Conservation (phyloP, 2,329 filamentous ascomycete genomes). For the Teratosphaeria pseudoeucalypti region DNA sequence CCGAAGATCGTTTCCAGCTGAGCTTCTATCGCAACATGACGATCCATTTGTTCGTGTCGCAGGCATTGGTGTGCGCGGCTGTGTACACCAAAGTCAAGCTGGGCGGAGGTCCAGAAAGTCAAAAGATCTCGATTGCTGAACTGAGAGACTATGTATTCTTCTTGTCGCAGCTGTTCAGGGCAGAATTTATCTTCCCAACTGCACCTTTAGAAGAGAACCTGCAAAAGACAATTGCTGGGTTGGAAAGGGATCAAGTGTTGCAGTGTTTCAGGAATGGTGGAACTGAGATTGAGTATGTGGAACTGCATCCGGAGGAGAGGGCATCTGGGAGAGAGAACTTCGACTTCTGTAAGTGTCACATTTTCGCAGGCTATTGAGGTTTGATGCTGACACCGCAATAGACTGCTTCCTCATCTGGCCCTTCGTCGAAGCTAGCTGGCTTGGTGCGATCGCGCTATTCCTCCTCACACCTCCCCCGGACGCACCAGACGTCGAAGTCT, state of each 20-base stretch:
- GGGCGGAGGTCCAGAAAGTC: slow-evolving; percentile 72
- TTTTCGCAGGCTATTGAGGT: slow-evolving; percentile 27
- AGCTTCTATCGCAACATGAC: slow-evolving; percentile 99
- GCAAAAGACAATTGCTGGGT: slow-evolving; percentile 62
- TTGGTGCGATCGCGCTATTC: slow-evolving; percentile 78
- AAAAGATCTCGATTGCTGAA: slow-evolving; percentile 54
- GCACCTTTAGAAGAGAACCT: slow-evolving; percentile 74
- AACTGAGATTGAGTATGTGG: slow-evolving; percentile 53
- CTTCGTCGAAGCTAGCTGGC: slow-evolving; percentile 89
- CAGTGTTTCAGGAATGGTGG: slow-evolving; percentile 47
- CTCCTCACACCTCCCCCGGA: slow-evolving; percentile 46
- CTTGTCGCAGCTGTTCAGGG: slow-evolving; percentile 83
- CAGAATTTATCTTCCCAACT: slow-evolving; percentile 92
- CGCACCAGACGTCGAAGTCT: slow-evolving; percentile 49
- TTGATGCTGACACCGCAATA: not conserved
- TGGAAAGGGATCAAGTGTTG: slow-evolving; percentile 73
- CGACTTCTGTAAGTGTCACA: slow-evolving; percentile 52
- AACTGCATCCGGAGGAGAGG: slow-evolving; percentile 66
- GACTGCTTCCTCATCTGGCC: slow-evolving; percentile 97
- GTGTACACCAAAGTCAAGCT: slow-evolving; percentile 87
- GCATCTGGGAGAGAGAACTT: slow-evolving; percentile 80
- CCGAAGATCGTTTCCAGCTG: slow-evolving; percentile 87
- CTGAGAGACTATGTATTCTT: slow-evolving; percentile 75
- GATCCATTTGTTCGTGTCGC: slow-evolving; percentile 92
- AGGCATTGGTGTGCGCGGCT: slow-evolving; percentile 78